A percentile compares a stretch with the other conserved stretches of the same genome.
phyloP scores from a whole-genome alignment of 768 basidiomycete species.

The Phylloporus sp. region DNA sequence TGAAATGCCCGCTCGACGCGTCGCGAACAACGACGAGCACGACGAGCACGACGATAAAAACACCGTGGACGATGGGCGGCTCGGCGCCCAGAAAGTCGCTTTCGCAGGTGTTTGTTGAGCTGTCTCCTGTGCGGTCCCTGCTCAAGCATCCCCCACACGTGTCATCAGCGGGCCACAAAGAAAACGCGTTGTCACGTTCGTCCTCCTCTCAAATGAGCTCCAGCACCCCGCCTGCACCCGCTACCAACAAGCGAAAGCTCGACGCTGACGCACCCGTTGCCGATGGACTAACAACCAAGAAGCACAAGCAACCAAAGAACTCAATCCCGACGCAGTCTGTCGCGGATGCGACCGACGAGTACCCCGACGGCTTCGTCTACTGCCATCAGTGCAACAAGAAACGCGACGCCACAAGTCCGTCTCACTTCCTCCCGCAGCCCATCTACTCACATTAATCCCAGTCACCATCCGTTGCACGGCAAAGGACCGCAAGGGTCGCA shows the following conservation, averaged over 20 bases:
- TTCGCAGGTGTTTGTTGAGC: constrained; percentile 55
- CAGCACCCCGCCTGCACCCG: constrained; percentile 28
- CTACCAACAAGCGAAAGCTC: constrained; percentile 49
- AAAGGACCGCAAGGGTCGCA: constrained; percentile 31
- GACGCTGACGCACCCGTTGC: constrained; percentile 25
- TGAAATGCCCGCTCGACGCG: constrained; percentile 21
- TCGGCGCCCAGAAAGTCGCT: constrained; percentile 25
- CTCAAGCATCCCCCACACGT: constrained; percentile 24
- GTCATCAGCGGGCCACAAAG: constrained; percentile 39
- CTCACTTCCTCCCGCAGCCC: background rate
- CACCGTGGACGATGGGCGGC: constrained; percentile 17
- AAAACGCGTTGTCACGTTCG: constrained; percentile 41
- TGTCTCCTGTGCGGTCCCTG: constrained; percentile 38
- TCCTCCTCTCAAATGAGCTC: constrained; percentile 26
- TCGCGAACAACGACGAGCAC: constrained; percentile 16
- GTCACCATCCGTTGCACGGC: constrained; percentile 39
- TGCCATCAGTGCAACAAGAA: constrained; percentile 75
- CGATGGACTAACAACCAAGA: constrained; percentile 19
- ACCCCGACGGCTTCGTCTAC: constrained; percentile 42
- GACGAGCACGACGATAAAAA: constrained; percentile 13
- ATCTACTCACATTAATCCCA: constrained; percentile 15
- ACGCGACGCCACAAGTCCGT: constrained; percentile 48
- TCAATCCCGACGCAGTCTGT: constrained; percentile 10
- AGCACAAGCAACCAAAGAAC: constrained; percentile 29
- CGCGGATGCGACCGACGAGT: constrained; percentile 25